phyloP scores from a whole-genome alignment of 345 rosid species.

The Eucalyptus shirleyi region DNA sequence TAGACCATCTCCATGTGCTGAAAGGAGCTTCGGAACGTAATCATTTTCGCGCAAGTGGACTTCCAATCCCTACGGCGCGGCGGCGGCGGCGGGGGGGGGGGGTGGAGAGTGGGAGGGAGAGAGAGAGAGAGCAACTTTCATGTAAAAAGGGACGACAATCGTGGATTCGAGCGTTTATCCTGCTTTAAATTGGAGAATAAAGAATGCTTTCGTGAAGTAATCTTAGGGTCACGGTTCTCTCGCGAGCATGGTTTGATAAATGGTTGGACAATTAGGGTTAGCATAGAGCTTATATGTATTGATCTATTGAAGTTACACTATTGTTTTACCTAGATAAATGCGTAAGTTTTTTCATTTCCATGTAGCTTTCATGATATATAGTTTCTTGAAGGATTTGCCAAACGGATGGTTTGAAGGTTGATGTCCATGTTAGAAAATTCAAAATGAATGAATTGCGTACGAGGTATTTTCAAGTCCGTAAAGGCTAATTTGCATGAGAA shows the following conservation, averaged over 20 bases:
- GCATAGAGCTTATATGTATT: not conserved
- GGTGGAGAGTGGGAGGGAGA: fast-evolving
- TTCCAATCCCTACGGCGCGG: not conserved
- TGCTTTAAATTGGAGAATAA: not conserved
- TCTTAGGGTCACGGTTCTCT: not conserved
- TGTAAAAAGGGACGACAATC: not conserved
- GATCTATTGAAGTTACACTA: not conserved
- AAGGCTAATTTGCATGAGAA: not conserved
- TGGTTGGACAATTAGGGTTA: not conserved
- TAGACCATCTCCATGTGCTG: not conserved
- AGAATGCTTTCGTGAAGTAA: not conserved
- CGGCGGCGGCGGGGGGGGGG: too few species aligned
- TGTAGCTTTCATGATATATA: not conserved
- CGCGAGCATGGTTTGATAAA: not conserved
- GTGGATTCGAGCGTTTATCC: not conserved
- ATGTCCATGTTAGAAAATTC: not conserved
- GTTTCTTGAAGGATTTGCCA: not conserved
- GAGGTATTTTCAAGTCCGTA: not conserved
- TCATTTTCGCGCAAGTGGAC: not conserved
- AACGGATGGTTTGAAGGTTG: not conserved
- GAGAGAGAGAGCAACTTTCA: not conserved
- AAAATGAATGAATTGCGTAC: not conserved
- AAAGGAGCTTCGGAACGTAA: not conserved
- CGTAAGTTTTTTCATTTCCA: not conserved
- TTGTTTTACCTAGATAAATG: not conserved